These are phyloP conservation scores for Pelargonium cotyledonis DNA, from an alignment of 441 rosid species.

Conservation along the genomic window DNA sequence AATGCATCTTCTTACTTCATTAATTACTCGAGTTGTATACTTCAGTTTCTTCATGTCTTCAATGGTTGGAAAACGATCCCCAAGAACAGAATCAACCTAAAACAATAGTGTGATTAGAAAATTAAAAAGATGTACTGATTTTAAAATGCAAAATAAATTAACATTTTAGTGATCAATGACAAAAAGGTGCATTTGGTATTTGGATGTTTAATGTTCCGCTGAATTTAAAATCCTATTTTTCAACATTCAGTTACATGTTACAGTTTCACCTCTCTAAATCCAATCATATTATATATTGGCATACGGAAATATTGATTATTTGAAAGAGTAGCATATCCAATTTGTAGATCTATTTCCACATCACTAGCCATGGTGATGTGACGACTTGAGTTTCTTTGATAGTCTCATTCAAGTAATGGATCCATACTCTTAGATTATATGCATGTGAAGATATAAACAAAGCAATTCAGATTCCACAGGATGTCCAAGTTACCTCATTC, in stretches of 20 bases:
- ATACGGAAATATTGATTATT: not conserved
- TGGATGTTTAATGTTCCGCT: no score
- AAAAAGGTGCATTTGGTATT: not conserved
- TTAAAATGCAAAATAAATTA: conserved; percentile 14
- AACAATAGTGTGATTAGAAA: conserved; percentile 6
- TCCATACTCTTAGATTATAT: not conserved
- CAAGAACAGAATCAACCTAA: conserved; percentile 85
- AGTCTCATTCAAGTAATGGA: not conserved
- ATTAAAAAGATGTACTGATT: not conserved
- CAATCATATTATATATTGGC: not conserved
- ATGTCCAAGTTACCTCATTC: conserved; percentile 51
- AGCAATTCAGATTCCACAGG: not conserved
- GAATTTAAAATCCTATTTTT: no score
- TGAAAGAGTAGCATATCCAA: not conserved
- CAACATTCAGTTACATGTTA: not conserved
- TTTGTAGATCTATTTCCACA: not conserved
- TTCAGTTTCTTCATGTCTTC: conserved; percentile 86
- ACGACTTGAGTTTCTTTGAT: not conserved
- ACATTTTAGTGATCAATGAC: not conserved
- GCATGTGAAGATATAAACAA: not conserved
- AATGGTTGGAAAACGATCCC: conserved; percentile 77
- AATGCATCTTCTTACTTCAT: conserved; percentile 51
- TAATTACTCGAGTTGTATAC: conserved; percentile 88
- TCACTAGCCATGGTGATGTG: not conserved
- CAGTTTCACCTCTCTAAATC: not conserved